A percentile compares a stretch with the other conserved stretches of the same genome.
Conservation (phyloP, 1,284 basidiomycete species). For the Exsudoporus floridanus region DNA sequence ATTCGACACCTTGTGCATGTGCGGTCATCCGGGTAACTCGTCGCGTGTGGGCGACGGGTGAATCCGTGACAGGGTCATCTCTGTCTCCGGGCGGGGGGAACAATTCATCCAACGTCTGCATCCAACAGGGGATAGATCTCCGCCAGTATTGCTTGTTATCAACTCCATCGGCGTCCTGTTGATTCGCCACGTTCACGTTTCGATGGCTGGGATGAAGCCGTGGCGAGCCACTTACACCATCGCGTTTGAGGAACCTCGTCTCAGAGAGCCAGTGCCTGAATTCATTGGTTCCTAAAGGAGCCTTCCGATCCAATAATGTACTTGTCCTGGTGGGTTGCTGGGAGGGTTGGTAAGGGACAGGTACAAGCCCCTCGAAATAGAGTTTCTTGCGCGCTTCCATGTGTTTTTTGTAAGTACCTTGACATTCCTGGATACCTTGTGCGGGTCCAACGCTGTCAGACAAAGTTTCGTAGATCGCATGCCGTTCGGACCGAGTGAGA, state of each 20-base stretch:
- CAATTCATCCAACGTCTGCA: slow-evolving; percentile 27
- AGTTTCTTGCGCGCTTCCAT: slow-evolving; percentile 50
- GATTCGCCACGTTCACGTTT: slow-evolving; percentile 17
- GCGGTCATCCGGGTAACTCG: slow-evolving; percentile 6
- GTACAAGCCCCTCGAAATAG: slow-evolving; percentile 44
- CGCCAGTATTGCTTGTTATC: slow-evolving; percentile 6
- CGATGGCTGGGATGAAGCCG: slow-evolving; percentile 11
- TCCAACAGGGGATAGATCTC: slow-evolving; percentile 8
- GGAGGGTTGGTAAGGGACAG: slow-evolving; percentile 9
- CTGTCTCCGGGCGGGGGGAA: slow-evolving; percentile 20
- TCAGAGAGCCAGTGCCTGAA: slow-evolving; percentile 37
- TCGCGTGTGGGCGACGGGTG: slow-evolving; percentile 26
- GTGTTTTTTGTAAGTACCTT: slow-evolving; percentile 52
- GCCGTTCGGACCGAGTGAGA: slow-evolving; percentile 46
- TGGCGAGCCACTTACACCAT: slow-evolving; percentile 15
- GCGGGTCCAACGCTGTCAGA: slow-evolving; percentile 48
- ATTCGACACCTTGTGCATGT: slow-evolving; percentile 12
- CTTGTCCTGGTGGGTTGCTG: slow-evolving; percentile 12
- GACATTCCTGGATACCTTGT: slow-evolving; percentile 48
- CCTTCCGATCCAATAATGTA: slow-evolving; percentile 14
- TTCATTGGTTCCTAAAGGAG: slow-evolving; percentile 21
- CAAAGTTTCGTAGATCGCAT: slow-evolving; percentile 51
- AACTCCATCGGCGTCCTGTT: slow-evolving; percentile 5
- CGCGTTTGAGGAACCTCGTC: slow-evolving; percentile 25
- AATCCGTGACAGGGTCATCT: slow-evolving; percentile 19